Percentiles rank a stretch among this genome's conserved stretches.
Evolutionary conservation across 2,329 filamentous ascomycete genomes (phyloP).

Genomic region (Endocalyx cinctus): DNA sequence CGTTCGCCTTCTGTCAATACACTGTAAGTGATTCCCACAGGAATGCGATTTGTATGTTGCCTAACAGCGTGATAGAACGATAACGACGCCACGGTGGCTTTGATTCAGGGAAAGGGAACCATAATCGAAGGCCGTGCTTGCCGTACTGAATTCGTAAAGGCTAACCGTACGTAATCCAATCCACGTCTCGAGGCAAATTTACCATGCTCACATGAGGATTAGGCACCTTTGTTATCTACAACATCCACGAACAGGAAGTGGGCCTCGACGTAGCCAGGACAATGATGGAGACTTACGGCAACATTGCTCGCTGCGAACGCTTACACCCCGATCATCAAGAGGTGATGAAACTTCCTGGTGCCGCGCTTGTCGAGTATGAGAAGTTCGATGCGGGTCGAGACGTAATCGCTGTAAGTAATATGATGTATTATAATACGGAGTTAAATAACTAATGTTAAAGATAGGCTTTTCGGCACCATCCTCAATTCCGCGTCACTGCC

Average conservation of each 20-base stretch:
- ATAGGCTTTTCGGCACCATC: conserved; percentile 30
- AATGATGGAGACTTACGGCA: conserved; percentile 40
- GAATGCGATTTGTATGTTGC: neutral
- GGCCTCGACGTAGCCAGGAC: conserved; percentile 38
- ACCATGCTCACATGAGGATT: too few species aligned
- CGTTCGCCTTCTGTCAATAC: conserved; percentile 61
- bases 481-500: conserved; percentile 24
- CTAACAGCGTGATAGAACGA: conserved; percentile 37
- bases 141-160: conserved; percentile 56
- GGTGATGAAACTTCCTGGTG: conserved; percentile 29
- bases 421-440: neutral
- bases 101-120: conserved; percentile 40
- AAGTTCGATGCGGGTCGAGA: conserved; percentile 48
- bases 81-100: conserved; percentile 44
- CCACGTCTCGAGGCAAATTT: too few species aligned
- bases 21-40: conserved; percentile 40
- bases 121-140: conserved; percentile 52
- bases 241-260: conserved; percentile 31
- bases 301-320: conserved; percentile 34
- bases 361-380: conserved; percentile 45
- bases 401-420: conserved; percentile 39
- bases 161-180: conserved; percentile 43
- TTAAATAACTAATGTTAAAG: conserved; percentile 9
- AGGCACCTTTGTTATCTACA: conserved; percentile 48
- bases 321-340: conserved; percentile 30